Percentiles rank a stretch among this genome's conserved stretches.
Evolutionary conservation across 768 basidiomycete genomes (phyloP).

Genomic region (Hysterangium stoloniferum): DNA sequence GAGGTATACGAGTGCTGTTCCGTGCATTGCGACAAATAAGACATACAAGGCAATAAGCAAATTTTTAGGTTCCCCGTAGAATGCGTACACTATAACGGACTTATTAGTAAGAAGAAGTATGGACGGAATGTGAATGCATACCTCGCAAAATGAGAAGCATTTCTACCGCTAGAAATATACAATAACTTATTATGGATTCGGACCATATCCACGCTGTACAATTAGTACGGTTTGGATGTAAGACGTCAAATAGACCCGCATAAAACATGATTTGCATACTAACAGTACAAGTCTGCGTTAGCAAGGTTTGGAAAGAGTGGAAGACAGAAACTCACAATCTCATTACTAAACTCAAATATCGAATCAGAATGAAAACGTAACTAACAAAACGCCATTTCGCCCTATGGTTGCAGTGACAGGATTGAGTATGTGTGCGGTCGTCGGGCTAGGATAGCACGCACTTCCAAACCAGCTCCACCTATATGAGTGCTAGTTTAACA

Average conservation of each 20-base stretch:
- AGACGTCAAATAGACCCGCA: neutral
- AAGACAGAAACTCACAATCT: conserved; percentile 2
- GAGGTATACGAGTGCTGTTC: neutral
- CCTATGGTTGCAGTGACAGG: neutral
- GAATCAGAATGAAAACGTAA: conserved; percentile 1
- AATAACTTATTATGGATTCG: neutral
- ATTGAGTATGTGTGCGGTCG: neutral
- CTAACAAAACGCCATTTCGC: neutral
- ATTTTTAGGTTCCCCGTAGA: neutral
- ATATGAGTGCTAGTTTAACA: neutral
- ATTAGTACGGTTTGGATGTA: neutral
- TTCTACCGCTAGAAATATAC: neutral
- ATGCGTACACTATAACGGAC: conserved; percentile 1
- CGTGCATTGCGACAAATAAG: neutral
- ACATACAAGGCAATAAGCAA: neutral
- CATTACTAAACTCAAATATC: conserved; percentile 4
- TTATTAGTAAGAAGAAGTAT: neutral
- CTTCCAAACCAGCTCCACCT: no score
- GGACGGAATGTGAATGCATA: neutral
- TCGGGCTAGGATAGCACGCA: neutral
- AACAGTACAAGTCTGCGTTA: neutral
- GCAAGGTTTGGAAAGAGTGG: neutral
- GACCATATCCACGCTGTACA: conserved; percentile 5
- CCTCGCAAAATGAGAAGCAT: conserved; percentile 4
- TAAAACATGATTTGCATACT: conserved; percentile 9